Evolutionary conservation across 2,329 filamentous ascomycete species (phyloP).

Genomic region (Gnomoniopsis sp.): DNA sequence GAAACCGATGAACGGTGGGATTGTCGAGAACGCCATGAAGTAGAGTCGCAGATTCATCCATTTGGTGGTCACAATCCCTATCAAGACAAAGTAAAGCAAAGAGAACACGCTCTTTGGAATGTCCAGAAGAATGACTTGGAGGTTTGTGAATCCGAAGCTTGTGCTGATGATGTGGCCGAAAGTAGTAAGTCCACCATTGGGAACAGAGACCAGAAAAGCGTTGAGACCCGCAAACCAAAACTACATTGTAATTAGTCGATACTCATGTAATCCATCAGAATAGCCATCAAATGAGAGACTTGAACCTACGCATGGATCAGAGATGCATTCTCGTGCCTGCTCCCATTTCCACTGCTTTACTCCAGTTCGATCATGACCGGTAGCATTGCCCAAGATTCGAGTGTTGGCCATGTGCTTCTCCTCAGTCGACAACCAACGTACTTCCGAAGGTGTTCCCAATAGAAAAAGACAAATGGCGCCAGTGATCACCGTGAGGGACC

Average conservation of each 20-base stretch:
- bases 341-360: slow-evolving; percentile 36
- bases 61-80: slow-evolving; percentile 30
- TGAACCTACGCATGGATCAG: slow-evolving; percentile 28
- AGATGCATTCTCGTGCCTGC: slow-evolving; percentile 32
- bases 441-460: slow-evolving; percentile 35
- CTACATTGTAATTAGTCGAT: slow-evolving; percentile 13
- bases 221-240: slow-evolving; percentile 36
- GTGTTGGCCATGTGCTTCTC: slow-evolving; percentile 34
- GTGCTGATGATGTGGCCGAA: slow-evolving; percentile 30
- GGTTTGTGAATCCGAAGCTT: slow-evolving; percentile 33
- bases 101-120: slow-evolving; percentile 32
- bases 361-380: slow-evolving; percentile 34
- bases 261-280: not conserved
- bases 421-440: slow-evolving; percentile 32
- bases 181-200: slow-evolving; percentile 27
- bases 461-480: slow-evolving; percentile 31
- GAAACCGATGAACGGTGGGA: slow-evolving; percentile 34
- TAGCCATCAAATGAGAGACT: too few relatives aligned
- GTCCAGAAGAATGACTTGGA: slow-evolving; percentile 34
- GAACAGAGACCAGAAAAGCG: slow-evolving; percentile 33
- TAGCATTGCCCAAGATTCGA: slow-evolving; percentile 34
- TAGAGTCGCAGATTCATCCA: slow-evolving; percentile 33
- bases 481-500: slow-evolving; percentile 30
- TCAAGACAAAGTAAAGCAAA: slow-evolving; percentile 32
- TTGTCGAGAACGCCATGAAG: slow-evolving; percentile 34